These are phyloP conservation scores for Starmerella apis DNA, from an alignment of 805 yeast species.

Conservation along the genomic window DNA sequence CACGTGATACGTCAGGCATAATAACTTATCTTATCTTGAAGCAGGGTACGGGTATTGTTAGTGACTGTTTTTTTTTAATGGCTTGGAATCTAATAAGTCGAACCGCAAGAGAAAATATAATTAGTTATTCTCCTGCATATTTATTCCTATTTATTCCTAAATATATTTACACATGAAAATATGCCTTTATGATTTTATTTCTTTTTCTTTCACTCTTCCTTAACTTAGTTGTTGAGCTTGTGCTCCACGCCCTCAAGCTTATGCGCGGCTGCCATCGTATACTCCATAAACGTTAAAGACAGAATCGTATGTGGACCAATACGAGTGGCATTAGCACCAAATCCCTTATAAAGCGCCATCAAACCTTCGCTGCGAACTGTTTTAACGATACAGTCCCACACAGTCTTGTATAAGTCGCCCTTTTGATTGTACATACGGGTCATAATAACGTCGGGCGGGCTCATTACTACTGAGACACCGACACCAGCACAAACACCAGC, in stretches of 20 bases:
- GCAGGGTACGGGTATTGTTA: background rate
- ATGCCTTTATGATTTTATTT: too few relatives aligned
- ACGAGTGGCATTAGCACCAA: constrained; percentile 82
- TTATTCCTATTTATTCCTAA: too few relatives aligned
- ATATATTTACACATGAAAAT: too few relatives aligned
- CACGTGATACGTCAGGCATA: background rate
- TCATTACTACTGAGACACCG: constrained; percentile 92
- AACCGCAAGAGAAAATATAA: too few relatives aligned
- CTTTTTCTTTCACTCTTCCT: too few relatives aligned
- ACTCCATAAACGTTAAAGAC: constrained; percentile 91
- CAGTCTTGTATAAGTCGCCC: constrained; percentile 75
- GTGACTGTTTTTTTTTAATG: too few relatives aligned
- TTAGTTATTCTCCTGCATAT: too few relatives aligned
- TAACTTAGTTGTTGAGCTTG: background rate
- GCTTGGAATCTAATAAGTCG: too few relatives aligned
- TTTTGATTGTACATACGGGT: constrained; percentile 93
- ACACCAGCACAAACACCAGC: constrained; percentile 54
- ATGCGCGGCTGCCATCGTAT: constrained; percentile 59
- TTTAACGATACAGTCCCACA: constrained; percentile 78
- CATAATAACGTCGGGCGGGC: constrained; percentile 92
- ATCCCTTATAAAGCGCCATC: constrained; percentile 84
- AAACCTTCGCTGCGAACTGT: constrained; percentile 78
- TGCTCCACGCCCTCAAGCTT: constrained; percentile 34
- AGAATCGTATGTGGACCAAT: constrained; percentile 88
- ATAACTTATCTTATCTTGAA: background rate